Conservation (phyloP, 352 stramenopile genomes). For the Phytopythium helicoides region DNA sequence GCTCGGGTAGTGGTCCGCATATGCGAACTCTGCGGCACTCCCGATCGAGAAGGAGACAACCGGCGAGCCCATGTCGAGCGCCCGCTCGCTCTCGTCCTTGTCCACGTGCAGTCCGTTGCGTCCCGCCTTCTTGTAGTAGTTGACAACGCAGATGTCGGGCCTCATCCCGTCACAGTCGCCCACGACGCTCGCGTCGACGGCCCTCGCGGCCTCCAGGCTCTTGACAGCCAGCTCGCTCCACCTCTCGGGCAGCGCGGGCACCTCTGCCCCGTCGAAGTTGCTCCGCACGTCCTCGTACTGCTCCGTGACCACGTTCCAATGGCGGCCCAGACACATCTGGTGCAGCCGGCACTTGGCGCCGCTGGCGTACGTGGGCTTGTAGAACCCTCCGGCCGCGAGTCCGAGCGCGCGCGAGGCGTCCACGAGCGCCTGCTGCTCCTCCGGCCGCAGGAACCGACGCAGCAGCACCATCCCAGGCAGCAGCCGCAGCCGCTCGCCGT, state of each 20-base stretch:
- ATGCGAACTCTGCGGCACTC: conserved; percentile 62
- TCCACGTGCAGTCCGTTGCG: conserved; percentile 75
- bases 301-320: conserved; percentile 75
- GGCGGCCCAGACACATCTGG: conserved; percentile 66
- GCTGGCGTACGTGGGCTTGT: conserved; percentile 66
- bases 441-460: conserved; percentile 43
- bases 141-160: conserved; percentile 69
- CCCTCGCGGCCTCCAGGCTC: conserved; percentile 33
- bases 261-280: conserved; percentile 45
- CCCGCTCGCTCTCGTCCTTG: conserved; percentile 63
- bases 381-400: conserved; percentile 44
- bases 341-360: conserved; percentile 71
- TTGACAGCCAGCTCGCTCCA: conserved; percentile 36
- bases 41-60: conserved; percentile 75
- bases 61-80: conserved; percentile 58
- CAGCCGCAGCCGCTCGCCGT: conserved; percentile 10
- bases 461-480: conserved; percentile 66
- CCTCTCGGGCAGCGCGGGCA: conserved; percentile 24
- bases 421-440: conserved; percentile 58
- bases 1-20: conserved; percentile 58
- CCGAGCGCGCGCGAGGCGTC: conserved; percentile 47
- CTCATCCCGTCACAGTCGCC: conserved; percentile 40
- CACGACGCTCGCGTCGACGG: conserved; percentile 40
- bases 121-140: conserved; percentile 76
- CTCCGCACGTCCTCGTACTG: conserved; percentile 56